phyloP scores from a whole-genome alignment of 805 yeast species.

The Teunomyces cretensis region DNA sequence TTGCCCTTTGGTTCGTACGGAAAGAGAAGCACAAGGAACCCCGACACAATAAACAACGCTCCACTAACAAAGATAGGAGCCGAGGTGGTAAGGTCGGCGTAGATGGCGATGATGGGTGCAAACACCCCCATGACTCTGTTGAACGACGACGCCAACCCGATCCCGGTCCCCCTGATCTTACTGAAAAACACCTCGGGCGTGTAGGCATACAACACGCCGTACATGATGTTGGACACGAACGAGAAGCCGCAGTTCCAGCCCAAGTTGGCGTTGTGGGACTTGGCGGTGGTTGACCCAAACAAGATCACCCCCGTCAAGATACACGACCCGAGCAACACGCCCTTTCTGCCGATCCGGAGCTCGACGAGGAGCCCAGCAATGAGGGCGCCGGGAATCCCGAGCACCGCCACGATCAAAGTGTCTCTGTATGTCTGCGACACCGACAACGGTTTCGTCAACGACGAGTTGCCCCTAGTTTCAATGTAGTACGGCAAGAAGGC shows the following conservation, averaged over 20 bases:
- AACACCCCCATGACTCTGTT: slow-evolving; percentile 54
- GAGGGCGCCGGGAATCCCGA: slow-evolving; percentile 35
- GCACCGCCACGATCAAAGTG: slow-evolving; percentile 28
- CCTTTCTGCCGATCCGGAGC: slow-evolving; percentile 51
- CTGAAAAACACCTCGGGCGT: slow-evolving; percentile 64
- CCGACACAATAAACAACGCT: slow-evolving; percentile 49
- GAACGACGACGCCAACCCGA: slow-evolving; percentile 56
- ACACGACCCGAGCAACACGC: slow-evolving; percentile 54
- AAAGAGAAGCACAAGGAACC: slow-evolving; percentile 33
- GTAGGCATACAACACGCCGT: slow-evolving; percentile 62
- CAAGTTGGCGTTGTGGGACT: slow-evolving; percentile 45
- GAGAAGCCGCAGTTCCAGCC: slow-evolving; percentile 50
- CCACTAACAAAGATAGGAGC: slow-evolving; percentile 66
- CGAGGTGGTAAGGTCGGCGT: slow-evolving; percentile 51
- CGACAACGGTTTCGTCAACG: slow-evolving; percentile 25
- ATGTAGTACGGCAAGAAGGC: slow-evolving; percentile 55
- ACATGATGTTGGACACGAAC: slow-evolving; percentile 52
- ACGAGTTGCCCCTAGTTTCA: slow-evolving; percentile 37
- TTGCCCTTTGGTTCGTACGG: slow-evolving; percentile 49
- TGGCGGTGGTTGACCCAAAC: slow-evolving; percentile 63
- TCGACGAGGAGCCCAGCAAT: slow-evolving; percentile 34
- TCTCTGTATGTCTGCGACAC: slow-evolving; percentile 33
- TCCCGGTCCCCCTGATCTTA: slow-evolving; percentile 53
- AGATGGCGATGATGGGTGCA: slow-evolving; percentile 53
- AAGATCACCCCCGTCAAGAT: slow-evolving; percentile 55